Percentiles rank a stretch among this genome's conserved stretches.
These are phyloP conservation scores for Bipolaris gigantea DNA, from an alignment of 2,329 filamentous ascomycete species.

Conservation along the genomic window DNA sequence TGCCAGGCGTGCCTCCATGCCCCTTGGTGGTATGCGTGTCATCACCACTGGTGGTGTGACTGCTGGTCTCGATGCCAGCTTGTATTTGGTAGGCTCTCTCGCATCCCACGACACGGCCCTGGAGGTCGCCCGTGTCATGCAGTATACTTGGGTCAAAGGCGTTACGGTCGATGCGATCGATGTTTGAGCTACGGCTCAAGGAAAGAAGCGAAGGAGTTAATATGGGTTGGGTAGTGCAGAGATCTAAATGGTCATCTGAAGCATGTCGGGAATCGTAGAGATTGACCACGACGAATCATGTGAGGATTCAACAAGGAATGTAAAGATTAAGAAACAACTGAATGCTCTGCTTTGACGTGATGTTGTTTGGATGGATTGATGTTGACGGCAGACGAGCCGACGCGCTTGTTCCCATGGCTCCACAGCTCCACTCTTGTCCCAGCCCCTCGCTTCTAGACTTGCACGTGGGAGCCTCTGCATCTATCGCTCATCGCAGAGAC, in stretches of 20 bases:
- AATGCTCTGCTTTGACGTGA: neutral
- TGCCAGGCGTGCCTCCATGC: conserved; percentile 74
- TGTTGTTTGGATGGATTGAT: neutral
- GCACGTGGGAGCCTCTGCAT: neutral
- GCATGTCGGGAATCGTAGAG: conserved; percentile 30
- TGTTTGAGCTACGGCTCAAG: conserved; percentile 58
- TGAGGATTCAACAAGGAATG: conserved; percentile 31
- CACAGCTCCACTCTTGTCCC: neutral
- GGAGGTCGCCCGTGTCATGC: conserved; percentile 73
- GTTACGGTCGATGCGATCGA: conserved; percentile 82
- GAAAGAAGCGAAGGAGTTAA: conserved; percentile 33
- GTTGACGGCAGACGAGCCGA: neutral
- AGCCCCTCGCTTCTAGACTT: neutral
- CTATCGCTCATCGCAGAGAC: neutral
- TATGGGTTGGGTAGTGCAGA: conserved; percentile 21
- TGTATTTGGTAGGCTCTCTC: conserved; percentile 83
- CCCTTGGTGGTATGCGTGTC: conserved; percentile 68
- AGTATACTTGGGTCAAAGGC: conserved; percentile 85
- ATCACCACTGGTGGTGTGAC: conserved; percentile 79
- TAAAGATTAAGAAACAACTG: conserved; percentile 9
- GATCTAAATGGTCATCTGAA: conserved; percentile 27
- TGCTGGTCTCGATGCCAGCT: conserved; percentile 77
- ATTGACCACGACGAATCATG: conserved; percentile 35
- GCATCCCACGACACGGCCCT: conserved; percentile 75
- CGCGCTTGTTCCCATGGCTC: neutral